Conservation (phyloP, 1,284 basidiomycete genomes). For the Waitea zeae region DNA sequence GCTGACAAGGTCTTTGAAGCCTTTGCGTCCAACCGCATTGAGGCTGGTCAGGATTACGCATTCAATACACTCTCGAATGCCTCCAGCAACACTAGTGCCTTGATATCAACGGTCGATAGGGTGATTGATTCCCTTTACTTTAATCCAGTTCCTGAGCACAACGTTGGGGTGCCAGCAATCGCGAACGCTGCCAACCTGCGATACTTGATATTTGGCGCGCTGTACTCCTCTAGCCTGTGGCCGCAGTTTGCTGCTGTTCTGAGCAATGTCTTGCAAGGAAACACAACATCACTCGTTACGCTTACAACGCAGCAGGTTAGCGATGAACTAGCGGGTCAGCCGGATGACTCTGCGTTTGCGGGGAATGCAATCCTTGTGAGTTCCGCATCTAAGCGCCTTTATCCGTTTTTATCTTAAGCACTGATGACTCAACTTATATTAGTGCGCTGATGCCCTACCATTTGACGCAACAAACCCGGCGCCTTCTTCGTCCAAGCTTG, state of each 20-base stretch:
- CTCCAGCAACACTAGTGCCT: too few species aligned
- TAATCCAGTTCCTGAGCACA: not conserved
- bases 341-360: not conserved
- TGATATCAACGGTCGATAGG: not conserved
- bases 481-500: not conserved
- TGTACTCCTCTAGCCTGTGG: not conserved
- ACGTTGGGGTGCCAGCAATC: not conserved
- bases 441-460: too few species aligned
- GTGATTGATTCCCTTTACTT: not conserved
- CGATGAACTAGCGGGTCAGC: not conserved
- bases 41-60: not conserved
- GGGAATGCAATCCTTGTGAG: not conserved
- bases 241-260: not conserved
- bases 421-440: too few species aligned
- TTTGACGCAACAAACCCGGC: too few species aligned
- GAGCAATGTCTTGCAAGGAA: not conserved
- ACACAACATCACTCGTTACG: not conserved
- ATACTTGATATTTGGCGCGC: not conserved
- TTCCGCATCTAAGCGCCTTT: too few species aligned
- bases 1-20: constrained; percentile 1
- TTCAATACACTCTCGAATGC: not conserved
- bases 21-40: not conserved
- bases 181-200: not conserved
- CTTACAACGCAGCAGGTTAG: not conserved
- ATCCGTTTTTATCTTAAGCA: too few species aligned